These are phyloP conservation scores for Penicillium lagena DNA, from an alignment of 495 filamentous ascomycete species.

Conservation along the genomic window DNA sequence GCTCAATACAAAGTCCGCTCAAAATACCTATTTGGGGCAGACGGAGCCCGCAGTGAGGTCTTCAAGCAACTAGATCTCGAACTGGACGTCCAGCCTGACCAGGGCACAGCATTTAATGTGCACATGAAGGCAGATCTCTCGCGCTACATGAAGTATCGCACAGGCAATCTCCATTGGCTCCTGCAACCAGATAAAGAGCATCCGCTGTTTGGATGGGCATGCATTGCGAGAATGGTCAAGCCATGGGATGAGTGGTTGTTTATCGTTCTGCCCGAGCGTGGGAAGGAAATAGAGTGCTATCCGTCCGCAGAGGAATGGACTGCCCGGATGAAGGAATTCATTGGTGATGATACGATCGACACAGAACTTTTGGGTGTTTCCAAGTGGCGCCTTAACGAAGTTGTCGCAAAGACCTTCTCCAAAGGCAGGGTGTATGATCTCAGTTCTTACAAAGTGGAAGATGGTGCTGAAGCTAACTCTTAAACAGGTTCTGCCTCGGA, in stretches of 20 bases:
- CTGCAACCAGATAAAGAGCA: conserved; percentile 40
- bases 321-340: conserved; percentile 34
- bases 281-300: conserved; percentile 21
- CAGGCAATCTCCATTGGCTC: conserved; percentile 53
- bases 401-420: conserved; percentile 40
- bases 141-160: conserved; percentile 38
- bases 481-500: conserved; percentile 42
- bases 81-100: conserved; percentile 43
- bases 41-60: conserved; percentile 49
- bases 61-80: conserved; percentile 41
- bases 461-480: conserved; percentile 32
- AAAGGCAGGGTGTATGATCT: conserved; percentile 26
- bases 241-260: conserved; percentile 54
- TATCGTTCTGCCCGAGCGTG: conserved; percentile 37
- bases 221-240: conserved; percentile 45
- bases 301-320: conserved; percentile 36
- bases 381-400: conserved; percentile 49
- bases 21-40: conserved; percentile 52
- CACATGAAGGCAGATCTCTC: conserved; percentile 47
- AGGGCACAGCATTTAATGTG: conserved; percentile 49
- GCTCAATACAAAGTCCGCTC: conserved; percentile 36
- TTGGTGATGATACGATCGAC: conserved; percentile 41
- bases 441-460: conserved; percentile 11
- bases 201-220: conserved; percentile 32
- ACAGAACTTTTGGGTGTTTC: conserved; percentile 36